A percentile compares a stretch with the other conserved stretches of the same genome.
Conservation (phyloP, 768 basidiomycete genomes). For the Leccinum uliginosum region DNA sequence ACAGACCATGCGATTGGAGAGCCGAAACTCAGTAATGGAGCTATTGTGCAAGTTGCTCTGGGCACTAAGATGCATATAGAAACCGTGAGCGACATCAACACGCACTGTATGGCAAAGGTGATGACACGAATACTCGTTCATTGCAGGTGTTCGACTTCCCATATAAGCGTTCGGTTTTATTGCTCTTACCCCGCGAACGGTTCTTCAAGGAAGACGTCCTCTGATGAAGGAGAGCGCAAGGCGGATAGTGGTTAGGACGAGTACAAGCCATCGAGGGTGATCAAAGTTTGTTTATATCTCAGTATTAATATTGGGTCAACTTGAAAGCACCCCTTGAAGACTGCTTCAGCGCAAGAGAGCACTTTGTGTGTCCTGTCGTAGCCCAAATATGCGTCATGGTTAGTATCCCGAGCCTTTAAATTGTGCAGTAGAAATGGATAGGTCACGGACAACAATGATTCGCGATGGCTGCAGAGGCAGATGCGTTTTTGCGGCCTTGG, state of each 20-base stretch:
- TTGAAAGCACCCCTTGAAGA: no score
- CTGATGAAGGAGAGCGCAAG: background rate
- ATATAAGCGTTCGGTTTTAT: constrained; percentile 22
- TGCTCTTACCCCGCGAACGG: constrained; percentile 13
- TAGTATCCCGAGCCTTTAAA: no score
- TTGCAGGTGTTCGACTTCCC: constrained; percentile 24
- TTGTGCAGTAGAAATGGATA: no score
- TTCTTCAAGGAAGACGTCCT: constrained; percentile 24
- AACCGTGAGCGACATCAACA: constrained; percentile 10
- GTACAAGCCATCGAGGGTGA: background rate
- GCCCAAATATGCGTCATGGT: no score
- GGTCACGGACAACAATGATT: no score
- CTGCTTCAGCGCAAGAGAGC: no score
- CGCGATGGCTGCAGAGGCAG: no score
- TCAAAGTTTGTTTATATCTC: background rate
- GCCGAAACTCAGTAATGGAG: constrained; percentile 33
- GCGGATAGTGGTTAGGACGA: background rate
- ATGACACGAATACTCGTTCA: background rate
- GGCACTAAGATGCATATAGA: constrained; percentile 18
- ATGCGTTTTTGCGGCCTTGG: no score
- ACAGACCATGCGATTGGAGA: constrained; percentile 40
- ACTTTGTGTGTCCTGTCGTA: no score
- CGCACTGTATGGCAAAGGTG: background rate
- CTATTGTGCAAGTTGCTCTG: constrained; percentile 24
- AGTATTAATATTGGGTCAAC: no score